phyloP scores from a whole-genome alignment of 192 early-diverging fungal genomes.

The Backusella westeae region DNA sequence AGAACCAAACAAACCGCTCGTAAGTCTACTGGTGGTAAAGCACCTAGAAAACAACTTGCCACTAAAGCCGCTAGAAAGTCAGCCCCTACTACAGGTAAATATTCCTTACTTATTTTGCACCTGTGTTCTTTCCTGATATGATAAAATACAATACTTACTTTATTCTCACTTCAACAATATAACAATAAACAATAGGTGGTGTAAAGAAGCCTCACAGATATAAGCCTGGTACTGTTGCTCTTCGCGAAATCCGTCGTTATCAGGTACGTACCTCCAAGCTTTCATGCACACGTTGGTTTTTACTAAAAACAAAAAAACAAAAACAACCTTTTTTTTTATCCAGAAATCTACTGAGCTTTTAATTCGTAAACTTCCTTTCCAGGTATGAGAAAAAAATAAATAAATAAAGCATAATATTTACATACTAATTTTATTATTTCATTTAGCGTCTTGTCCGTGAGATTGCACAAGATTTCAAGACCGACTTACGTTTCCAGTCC shows the following conservation, averaged over 20 bases:
- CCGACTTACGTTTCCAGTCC: constrained; percentile 98
- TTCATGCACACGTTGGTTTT: constrained; percentile 6
- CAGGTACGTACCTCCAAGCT: constrained; percentile 41
- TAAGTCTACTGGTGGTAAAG: constrained; percentile 98
- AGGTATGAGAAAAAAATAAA: constrained; percentile 36
- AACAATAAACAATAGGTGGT: constrained; percentile 48
- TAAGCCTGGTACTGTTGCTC: constrained; percentile 85
- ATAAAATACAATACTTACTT: constrained; percentile 2
- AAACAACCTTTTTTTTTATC: not conserved
- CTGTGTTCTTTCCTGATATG: not conserved
- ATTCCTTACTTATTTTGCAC: not conserved
- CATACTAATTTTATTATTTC: constrained; percentile 1
- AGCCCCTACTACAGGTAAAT: constrained; percentile 70
- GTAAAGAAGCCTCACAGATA: constrained; percentile 94
- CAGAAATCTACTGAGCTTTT: constrained; percentile 92
- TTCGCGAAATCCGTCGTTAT: constrained; percentile 91
- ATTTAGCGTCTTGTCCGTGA: constrained; percentile 90
- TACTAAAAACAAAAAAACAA: not conserved
- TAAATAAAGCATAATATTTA: constrained; percentile 2
- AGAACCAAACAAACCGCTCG: constrained; percentile 92
- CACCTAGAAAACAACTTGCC: constrained; percentile 94
- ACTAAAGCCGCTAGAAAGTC: constrained; percentile 98
- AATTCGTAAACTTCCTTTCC: constrained; percentile 93
- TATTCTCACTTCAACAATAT: not conserved
- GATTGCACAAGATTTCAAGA: constrained; percentile 99